Conservation (phyloP, 78 protist genomes). For the Planoprotostelium fungivorum region DNA sequence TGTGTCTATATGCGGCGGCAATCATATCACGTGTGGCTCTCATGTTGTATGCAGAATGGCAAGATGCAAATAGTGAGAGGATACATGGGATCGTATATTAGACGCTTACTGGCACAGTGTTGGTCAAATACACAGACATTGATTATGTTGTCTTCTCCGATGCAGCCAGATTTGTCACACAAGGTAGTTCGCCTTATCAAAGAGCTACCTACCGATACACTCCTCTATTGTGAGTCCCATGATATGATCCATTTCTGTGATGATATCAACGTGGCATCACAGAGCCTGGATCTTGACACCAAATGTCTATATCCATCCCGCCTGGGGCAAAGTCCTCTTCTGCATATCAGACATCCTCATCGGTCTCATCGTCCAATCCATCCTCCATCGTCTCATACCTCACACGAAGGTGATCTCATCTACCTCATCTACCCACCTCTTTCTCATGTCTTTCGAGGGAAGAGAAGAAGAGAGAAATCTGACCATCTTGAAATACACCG, state of each 20-base stretch:
- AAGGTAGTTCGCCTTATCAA: constrained; percentile 86
- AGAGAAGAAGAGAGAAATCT: background rate
- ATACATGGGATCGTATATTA: background rate
- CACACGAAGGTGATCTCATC: constrained; percentile 8
- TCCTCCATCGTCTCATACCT: constrained; percentile 20
- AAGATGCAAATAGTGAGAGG: constrained; percentile 57
- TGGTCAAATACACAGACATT: constrained; percentile 93
- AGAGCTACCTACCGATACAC: constrained; percentile 92
- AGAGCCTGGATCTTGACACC: constrained; percentile 76
- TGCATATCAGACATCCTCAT: constrained; percentile 63
- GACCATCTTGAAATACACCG: constrained; percentile 22
- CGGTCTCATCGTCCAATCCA: constrained; percentile 47
- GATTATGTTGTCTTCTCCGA: constrained; percentile 93
- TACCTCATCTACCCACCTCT: background rate
- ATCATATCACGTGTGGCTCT: too few species aligned
- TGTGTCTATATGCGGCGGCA: too few species aligned
- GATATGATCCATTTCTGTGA: background rate
- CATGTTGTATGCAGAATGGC: constrained; percentile 68
- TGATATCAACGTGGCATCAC: too few species aligned
- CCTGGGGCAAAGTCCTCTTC: constrained; percentile 88
- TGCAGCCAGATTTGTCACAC: constrained; percentile 71
- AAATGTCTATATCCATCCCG: constrained; percentile 49
- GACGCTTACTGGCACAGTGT: constrained; percentile 17
- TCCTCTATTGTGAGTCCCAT: constrained; percentile 73
- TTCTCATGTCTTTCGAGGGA: background rate